Base-by-base conservation (phyloP, 306 rosid genomes). In the Vachellia pachyceras region DNA sequence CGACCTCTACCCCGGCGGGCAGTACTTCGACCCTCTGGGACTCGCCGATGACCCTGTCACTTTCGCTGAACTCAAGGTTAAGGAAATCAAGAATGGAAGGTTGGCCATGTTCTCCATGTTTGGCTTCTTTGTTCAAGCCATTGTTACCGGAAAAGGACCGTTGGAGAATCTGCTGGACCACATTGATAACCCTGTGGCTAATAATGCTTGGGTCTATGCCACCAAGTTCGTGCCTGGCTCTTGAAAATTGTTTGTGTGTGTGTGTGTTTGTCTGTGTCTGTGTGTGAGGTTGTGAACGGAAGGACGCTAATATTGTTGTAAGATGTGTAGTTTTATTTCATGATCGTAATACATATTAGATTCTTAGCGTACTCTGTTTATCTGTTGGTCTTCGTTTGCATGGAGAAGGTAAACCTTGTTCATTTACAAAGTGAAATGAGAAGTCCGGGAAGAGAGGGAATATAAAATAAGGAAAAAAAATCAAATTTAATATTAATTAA, bases 51-150 rank as follows among this genome's bases (percentile, higher is more conserved):
- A 94, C 84, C 98, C 98, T 0, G 90, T 40, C 73, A 71, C 94
- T 15, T 94, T 94, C 35, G 92, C 97, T 18, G 98, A 92, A 84
- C 97, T 94, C 11, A 94, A 94, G 84, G 97, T 92, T 5, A 94
- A 94, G 89, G 98, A 94, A 72, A 88, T 94, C 69, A 94, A 94
- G 91, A 94, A 92, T 45, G 95, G 97, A 20, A 79, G 97, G 66
- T 80, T 92, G 39, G 98, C 98, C 50, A 94, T 94, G 98, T 94
- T 94, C 85, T 88, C 98, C 17, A 94, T 91, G 98, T 94, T 94
- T 74, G 97, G 97, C 13, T 94, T 94, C 94, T 94, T 92, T 82
- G 98, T 94, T 54, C 98, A 94, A 77, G 98, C 98, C 83, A 94
- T 94, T 79, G 94, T 94, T 69, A 94, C 98, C 1, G 98, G 97